A percentile compares a stretch with the other conserved stretches of the same genome.
Conservation (phyloP, 768 basidiomycete species). For the Kwoniella mangroviensis region DNA sequence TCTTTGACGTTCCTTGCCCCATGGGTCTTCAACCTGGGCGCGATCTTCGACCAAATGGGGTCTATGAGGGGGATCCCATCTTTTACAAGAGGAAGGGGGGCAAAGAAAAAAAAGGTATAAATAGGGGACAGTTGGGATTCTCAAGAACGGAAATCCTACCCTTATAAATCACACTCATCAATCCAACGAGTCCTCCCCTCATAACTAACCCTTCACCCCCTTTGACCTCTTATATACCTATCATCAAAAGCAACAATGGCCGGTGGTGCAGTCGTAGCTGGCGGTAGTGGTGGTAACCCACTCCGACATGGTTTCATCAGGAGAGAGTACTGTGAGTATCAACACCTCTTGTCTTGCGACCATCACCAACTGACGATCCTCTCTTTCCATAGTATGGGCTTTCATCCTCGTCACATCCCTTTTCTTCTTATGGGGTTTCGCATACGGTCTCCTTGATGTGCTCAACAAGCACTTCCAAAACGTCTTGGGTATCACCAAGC, state of each 20-base stretch:
- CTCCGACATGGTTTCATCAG: conserved; percentile 51
- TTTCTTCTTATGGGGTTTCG: conserved; percentile 71
- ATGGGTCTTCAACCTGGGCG: conserved; percentile 18
- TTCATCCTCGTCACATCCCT: conserved; percentile 74
- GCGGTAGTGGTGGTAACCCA: conserved; percentile 51
- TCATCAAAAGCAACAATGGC: conserved; percentile 43
- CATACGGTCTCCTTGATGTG: conserved; percentile 52
- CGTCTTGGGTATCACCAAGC: conserved; percentile 70
- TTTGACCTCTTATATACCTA: neutral
- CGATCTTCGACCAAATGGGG: conserved; percentile 1
- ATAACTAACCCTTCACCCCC: conserved; percentile 3
- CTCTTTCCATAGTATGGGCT: conserved; percentile 63
- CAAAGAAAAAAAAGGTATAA: conserved; percentile 14
- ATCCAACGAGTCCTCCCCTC: neutral
- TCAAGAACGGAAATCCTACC: neutral
- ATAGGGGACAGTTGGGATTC: neutral
- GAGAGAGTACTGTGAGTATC: conserved; percentile 49
- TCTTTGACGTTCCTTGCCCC: conserved; percentile 16
- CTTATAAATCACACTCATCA: conserved; percentile 4
- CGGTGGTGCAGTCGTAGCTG: conserved; percentile 52
- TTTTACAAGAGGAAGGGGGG: neutral
- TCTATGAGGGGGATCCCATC: neutral
- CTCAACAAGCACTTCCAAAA: conserved; percentile 70
- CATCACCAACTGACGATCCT: conserved; percentile 22
- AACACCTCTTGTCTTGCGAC: neutral